Evolutionary conservation across 768 basidiomycete genomes (phyloP), one percentile per base, ranked within the genome.

Genomic region (Tricholoma sp.): DNA sequence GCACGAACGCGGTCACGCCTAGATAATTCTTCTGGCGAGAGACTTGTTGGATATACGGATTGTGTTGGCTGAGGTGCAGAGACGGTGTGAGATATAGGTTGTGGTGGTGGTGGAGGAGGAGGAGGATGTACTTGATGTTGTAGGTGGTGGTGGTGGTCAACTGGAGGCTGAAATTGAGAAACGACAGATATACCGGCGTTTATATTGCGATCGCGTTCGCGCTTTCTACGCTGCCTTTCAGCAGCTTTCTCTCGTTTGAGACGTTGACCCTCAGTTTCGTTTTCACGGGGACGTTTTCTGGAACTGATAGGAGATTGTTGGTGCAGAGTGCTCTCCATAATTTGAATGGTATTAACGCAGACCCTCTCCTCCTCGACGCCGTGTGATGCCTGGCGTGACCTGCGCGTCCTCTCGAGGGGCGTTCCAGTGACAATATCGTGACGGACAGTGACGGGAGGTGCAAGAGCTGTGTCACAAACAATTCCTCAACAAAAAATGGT

Each of bases 241-340:
- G 91, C 88, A 1, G 91, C 91, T 70, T 92, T 91, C 78, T 90
- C 88, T 63, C 91, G 82, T 69, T 92, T 92, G 64, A 82, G 76
- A 62, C 83, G 77, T 72, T 89, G 87, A 56, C 79, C 80, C 27
- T 83, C 81, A 10, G 87, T 86, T 75, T 90, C 89, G 76, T 86
- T 83, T 68, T 89, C 78, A 62, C 88, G 79, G 41, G 82, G 73
- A 22, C 86, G 79, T 70, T 85, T 88, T 51, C 78, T 72, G 31
- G 74, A 71, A 9, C 68, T 63, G 54, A 63, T 66, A 54, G 67
- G 50, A 5, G 68, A 27, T 22, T 1, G 64, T 60, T 31, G 63
- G 60, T 71, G 67, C 57, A 72, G 64, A 61, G 60, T 63, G 12
- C 56, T 51, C 50, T 59, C 61, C 58, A 62, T 63, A 47, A 37